A percentile compares a stretch with the other conserved stretches of the same genome.
Evolutionary conservation across 2,329 filamentous ascomycete species (phyloP).

Genomic region (Pestalotiopsis sp.): DNA sequence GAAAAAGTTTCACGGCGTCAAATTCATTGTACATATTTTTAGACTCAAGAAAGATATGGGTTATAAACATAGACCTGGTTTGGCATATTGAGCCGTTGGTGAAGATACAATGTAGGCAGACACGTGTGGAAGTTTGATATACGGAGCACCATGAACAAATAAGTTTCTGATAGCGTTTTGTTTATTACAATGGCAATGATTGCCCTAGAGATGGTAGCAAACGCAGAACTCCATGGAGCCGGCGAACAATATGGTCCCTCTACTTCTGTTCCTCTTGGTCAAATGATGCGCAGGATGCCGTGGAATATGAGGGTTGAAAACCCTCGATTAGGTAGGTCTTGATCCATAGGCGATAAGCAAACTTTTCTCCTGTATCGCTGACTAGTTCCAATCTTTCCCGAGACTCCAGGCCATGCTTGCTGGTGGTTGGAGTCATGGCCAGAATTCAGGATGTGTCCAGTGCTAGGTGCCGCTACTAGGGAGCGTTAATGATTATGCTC

Average conservation of each 20-base stretch:
- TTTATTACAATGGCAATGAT: neutral
- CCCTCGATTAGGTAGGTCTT: neutral
- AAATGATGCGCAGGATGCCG: neutral
- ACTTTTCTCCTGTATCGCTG: conserved; percentile 1
- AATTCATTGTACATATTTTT: neutral
- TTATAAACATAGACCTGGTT: neutral
- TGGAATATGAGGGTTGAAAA: neutral
- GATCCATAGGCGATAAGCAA: neutral
- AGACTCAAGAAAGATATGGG: neutral
- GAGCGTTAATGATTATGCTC: neutral
- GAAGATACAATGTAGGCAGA: neutral
- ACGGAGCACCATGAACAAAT: neutral
- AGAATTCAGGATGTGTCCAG: neutral
- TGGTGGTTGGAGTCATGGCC: neutral
- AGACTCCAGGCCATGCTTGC: neutral
- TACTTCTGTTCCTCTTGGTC: neutral
- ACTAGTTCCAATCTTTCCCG: neutral
- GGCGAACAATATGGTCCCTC: neutral
- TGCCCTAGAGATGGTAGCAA: neutral
- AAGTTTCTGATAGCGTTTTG: neutral
- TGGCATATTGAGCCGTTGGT: neutral
- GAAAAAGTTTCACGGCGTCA: neutral
- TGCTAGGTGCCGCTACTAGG: neutral
- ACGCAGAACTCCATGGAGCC: neutral
- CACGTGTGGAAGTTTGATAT: neutral